Conservation (phyloP, 2,329 filamentous ascomycete genomes). For the Cladobotryum protrusum region DNA sequence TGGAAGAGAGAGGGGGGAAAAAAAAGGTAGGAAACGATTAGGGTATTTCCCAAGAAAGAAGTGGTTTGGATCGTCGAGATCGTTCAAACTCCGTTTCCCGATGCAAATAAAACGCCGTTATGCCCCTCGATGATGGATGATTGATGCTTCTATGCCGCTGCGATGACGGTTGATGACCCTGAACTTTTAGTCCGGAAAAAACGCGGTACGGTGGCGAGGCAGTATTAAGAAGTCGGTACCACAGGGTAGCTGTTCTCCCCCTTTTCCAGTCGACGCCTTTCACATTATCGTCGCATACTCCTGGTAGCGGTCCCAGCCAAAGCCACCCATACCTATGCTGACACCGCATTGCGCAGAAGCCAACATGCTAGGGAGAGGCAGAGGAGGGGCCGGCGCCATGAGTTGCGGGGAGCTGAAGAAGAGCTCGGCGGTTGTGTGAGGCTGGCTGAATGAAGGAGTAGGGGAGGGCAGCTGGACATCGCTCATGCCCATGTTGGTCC, state of each 20-base stretch:
- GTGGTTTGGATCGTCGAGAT: constrained; percentile 28
- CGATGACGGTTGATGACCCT: constrained; percentile 24
- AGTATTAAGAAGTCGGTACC: constrained; percentile 41
- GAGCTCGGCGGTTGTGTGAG: constrained; percentile 64
- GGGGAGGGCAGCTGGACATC: constrained; percentile 73
- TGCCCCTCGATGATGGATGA: constrained; percentile 23
- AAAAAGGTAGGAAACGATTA: constrained; percentile 17
- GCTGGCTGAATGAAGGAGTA: constrained; percentile 67
- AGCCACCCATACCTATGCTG: constrained; percentile 55
- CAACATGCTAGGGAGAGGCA: constrained; percentile 82
- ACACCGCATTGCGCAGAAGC: constrained; percentile 73
- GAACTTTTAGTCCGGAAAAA: constrained; percentile 13
- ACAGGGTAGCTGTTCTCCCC: constrained; percentile 39
- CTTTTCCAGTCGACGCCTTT: constrained; percentile 50
- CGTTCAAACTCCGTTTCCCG: constrained; percentile 34
- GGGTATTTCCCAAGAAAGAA: constrained; percentile 21
- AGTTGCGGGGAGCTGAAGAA: constrained; percentile 78
- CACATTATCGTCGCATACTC: constrained; percentile 86
- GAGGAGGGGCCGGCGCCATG: constrained; percentile 64
- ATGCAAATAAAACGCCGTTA: constrained; percentile 40
- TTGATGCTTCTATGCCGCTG: constrained; percentile 32
- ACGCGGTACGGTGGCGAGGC: constrained; percentile 16
- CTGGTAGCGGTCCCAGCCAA: constrained; percentile 81
- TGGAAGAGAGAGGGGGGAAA: constrained; percentile 27
- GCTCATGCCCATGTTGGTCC: constrained; percentile 71